Conservation (phyloP, 345 rosid species). For the Raphanus sativus region DNA sequence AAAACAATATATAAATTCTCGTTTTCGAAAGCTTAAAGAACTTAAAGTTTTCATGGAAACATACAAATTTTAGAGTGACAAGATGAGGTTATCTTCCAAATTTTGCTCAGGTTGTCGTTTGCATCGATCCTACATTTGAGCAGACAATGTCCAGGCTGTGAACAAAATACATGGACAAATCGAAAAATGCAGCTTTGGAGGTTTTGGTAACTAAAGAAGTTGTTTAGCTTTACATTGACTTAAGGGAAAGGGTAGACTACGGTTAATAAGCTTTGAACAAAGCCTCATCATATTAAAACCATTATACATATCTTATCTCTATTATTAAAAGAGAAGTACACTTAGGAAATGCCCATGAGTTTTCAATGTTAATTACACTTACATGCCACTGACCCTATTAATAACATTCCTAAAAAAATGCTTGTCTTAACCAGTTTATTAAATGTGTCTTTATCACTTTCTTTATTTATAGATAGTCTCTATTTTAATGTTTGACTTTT, state of each 20-base stretch:
- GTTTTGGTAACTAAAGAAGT: background rate
- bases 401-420: too few species aligned
- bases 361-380: too few species aligned
- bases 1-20: background rate
- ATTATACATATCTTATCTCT: background rate
- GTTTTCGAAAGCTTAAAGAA: background rate
- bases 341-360: too few species aligned
- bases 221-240: background rate
- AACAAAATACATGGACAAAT: slow-evolving; percentile 27
- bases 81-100: background rate
- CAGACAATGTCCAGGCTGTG: slow-evolving; percentile 61
- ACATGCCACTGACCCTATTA: too few species aligned
- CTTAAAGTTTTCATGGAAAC: background rate
- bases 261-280: background rate
- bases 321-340: too few species aligned
- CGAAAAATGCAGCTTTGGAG: background rate
- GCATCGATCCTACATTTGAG: slow-evolving; percentile 68
- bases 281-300: background rate
- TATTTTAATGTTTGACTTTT: too few species aligned
- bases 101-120: slow-evolving; percentile 64
- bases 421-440: too few species aligned
- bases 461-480: too few species aligned
- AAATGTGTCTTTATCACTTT: too few species aligned
- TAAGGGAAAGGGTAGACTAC: background rate
- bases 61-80: background rate